Evolutionary conservation across 1,284 basidiomycete species (phyloP), one percentile per base, ranked within the genome.

Genomic region (Ustilago tritici): DNA sequence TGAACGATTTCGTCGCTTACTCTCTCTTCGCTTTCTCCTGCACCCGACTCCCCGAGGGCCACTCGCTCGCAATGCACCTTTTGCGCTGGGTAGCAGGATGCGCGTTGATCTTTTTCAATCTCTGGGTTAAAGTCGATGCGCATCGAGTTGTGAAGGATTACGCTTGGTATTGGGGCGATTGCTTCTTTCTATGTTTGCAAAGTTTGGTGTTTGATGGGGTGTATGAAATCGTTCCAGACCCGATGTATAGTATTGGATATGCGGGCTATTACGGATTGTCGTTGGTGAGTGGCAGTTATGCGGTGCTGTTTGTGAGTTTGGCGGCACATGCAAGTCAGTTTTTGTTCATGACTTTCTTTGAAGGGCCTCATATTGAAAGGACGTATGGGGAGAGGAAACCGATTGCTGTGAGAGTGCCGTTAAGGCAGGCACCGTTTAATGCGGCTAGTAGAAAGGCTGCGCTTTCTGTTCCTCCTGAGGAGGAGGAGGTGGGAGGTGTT

Each of bases 101-200:
- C 79, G 89, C 90, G 0, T 88, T 99, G 40, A 95, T 99, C 84
- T 90, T 90, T 46, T 98, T 99, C 89, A 99, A 99, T 86, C 89
- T 98, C 41, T 99, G 96, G 95, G 95, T 99, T 80, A 99, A 99
- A 87, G 92, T 94, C 14, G 96, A 99, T 83, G 96, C 96, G 0
- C 96, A 99, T 86, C 90, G 94, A 56, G 94, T 99, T 59, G 95
- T 99, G 72, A 98, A 97, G 75, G 89, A 90, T 79, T 89, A 89
- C 62, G 89, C 89, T n/a, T 90, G 85, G 85, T 99, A 99, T 87
- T 98, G 96, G 96, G 96, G 96, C 19, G 96, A 99, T 84, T 93
- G 93, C 57, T 99, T 99, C 88, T 99, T 98, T 89, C 82, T 88
- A 68, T 88, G 89, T 65, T 87, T 89, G 72, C 88, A 90, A 81